Percentiles rank a stretch among this genome's conserved stretches.
phyloP scores from a whole-genome alignment of 108 stramenopile genomes.

The Cylindrotheca fusiformis region DNA sequence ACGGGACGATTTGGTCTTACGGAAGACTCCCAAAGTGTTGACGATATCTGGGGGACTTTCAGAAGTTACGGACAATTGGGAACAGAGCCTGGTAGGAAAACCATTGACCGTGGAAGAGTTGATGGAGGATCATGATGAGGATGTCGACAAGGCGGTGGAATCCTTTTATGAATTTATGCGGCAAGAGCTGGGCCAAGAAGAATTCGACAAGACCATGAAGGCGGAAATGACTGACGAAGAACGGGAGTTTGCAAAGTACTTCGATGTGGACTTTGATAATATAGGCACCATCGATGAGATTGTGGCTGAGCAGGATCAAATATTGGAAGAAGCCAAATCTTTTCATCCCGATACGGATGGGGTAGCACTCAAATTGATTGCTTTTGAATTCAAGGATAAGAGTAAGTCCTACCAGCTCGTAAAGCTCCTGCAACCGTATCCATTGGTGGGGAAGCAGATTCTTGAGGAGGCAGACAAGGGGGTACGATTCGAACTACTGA shows the following conservation, averaged over 20 bases:
- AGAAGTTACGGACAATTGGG: slow-evolving; percentile 34
- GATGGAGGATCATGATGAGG: slow-evolving; percentile 18
- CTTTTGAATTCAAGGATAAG: slow-evolving; percentile 30
- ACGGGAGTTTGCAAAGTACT: slow-evolving; percentile 19
- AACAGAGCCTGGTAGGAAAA: slow-evolving; percentile 20
- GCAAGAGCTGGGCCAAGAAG: slow-evolving; percentile 50
- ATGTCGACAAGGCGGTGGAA: slow-evolving; percentile 34
- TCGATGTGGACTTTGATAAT: slow-evolving; percentile 28
- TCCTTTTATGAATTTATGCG: slow-evolving; percentile 45
- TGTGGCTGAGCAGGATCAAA: slow-evolving; percentile 20
- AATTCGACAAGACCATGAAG: slow-evolving; percentile 39
- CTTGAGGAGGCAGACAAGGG: slow-evolving; percentile 15
- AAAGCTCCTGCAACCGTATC: slow-evolving; percentile 38
- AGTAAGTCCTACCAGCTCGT: slow-evolving; percentile 45
- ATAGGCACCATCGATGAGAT: slow-evolving; percentile 31
- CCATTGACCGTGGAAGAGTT: slow-evolving; percentile 26
- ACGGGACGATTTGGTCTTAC: slow-evolving; percentile 39
- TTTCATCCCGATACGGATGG: slow-evolving; percentile 25
- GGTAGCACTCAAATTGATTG: slow-evolving; percentile 43
- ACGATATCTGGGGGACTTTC: slow-evolving; percentile 52
- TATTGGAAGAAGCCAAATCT: slow-evolving; percentile 12
- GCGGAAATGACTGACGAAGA: slow-evolving; percentile 31
- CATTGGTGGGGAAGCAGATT: slow-evolving; percentile 10
- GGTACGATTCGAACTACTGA: slow-evolving; percentile 44
- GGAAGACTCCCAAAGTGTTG: slow-evolving; percentile 51